Conservation (phyloP, 371 early-diverging fungal genomes). For the Mucor racemosus region DNA sequence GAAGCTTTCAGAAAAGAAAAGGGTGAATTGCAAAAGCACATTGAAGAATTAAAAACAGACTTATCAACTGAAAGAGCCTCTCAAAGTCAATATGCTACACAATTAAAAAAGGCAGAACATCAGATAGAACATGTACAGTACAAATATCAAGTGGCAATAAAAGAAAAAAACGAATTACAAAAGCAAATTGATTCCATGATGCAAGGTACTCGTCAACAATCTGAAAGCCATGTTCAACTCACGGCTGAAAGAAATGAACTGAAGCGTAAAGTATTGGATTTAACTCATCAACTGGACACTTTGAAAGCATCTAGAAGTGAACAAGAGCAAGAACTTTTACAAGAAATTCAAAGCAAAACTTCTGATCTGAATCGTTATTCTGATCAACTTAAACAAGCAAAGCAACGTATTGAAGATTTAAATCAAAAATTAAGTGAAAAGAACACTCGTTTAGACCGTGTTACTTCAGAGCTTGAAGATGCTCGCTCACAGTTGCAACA, state of each 20-base stretch:
- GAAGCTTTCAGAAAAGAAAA: background rate
- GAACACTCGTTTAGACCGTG: background rate
- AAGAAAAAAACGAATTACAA: background rate
- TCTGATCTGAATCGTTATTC: background rate
- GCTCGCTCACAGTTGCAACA: background rate
- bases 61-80: too few species aligned
- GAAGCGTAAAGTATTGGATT: background rate
- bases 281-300: background rate
- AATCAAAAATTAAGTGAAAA: background rate
- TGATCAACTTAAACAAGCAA: background rate
- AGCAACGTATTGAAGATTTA: slow-evolving; percentile 3
- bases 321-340: background rate
- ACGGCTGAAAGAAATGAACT: background rate
- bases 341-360: background rate
- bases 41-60: background rate
- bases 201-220: slow-evolving; percentile 4
- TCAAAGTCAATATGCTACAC: too few species aligned
- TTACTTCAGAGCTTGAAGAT: background rate
- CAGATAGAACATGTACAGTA: background rate
- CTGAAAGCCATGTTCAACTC: slow-evolving; percentile 5
- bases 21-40: background rate
- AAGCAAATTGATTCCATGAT: background rate
- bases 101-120: too few species aligned
- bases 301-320: background rate
- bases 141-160: too few species aligned